These are phyloP conservation scores for Phoenix roebelenii DNA, from an alignment of 176 grass and related monocot species.

Conservation along the genomic window DNA sequence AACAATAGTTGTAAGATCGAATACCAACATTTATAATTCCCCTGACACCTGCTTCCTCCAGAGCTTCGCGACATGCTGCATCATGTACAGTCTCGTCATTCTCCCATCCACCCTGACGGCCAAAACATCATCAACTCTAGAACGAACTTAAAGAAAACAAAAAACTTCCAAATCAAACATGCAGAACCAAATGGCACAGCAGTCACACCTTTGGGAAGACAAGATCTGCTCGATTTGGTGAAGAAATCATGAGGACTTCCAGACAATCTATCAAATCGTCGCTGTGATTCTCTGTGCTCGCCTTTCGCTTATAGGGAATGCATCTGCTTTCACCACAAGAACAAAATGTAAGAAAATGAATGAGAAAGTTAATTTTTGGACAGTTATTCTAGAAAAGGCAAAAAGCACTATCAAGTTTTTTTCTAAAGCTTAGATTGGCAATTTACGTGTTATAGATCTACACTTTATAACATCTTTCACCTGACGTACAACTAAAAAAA, in stretches of 20 bases:
- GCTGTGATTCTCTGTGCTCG: not conserved
- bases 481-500: too few relatives aligned
- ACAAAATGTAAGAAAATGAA: not conserved
- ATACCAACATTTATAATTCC: slow-evolving; percentile 45
- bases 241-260: slow-evolving; percentile 75
- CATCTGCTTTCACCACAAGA: slow-evolving; percentile 7
- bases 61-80: slow-evolving; percentile 63
- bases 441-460: too few relatives aligned
- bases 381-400: too few relatives aligned
- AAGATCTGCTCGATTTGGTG: slow-evolving; percentile 51
- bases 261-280: slow-evolving; percentile 32
- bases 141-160: not conserved
- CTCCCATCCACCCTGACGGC: slow-evolving; percentile 71
- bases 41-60: slow-evolving; percentile 91
- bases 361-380: too few relatives aligned
- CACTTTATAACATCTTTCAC: too few relatives aligned
- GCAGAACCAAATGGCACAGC: not conserved
- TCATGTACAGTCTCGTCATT: slow-evolving; percentile 69
- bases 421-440: too few relatives aligned
- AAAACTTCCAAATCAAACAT: not conserved
- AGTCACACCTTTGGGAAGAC: slow-evolving; percentile 67
- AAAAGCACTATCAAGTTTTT: too few relatives aligned
- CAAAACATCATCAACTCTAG: not conserved
- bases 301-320: slow-evolving; percentile 20
- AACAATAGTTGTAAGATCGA: not conserved